These are phyloP conservation scores for Naganishia albida DNA, from an alignment of 1,284 basidiomycete species.

Conservation along the genomic window DNA sequence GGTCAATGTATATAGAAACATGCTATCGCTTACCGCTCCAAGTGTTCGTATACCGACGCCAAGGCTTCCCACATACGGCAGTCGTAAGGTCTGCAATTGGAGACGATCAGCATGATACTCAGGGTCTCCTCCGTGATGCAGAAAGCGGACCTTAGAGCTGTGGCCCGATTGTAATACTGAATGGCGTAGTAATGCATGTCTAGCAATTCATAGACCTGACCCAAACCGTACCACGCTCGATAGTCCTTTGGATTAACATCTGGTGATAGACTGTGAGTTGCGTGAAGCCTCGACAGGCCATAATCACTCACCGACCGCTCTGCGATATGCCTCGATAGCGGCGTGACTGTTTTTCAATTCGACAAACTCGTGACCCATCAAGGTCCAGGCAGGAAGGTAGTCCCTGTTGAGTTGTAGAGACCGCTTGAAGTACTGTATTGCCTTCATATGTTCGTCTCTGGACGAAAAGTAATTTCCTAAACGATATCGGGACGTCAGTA, in stretches of 20 bases:
- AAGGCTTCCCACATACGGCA: constrained; percentile 94
- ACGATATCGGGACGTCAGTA: not conserved
- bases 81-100: constrained; percentile 77
- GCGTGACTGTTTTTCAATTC: constrained; percentile 99
- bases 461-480: constrained; percentile 95
- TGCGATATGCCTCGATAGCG: constrained; percentile 94
- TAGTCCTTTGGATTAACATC: constrained; percentile 97
- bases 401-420: constrained; percentile 92
- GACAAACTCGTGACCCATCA: constrained; percentile 98
- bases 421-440: constrained; percentile 90
- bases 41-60: constrained; percentile 88
- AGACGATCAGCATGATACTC: constrained; percentile 15
- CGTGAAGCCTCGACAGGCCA: no score
- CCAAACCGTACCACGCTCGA: constrained; percentile 96
- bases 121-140: not conserved
- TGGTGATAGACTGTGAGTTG: constrained; percentile 37
- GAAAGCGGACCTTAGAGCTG: constrained; percentile 73
- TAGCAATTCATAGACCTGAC: constrained; percentile 94
- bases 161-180: constrained; percentile 95
- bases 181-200: constrained; percentile 96
- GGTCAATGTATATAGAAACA: not conserved
- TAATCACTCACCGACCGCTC: constrained; percentile 75
- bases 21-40: constrained; percentile 65
- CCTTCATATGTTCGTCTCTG: constrained; percentile 89
- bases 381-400: constrained; percentile 96